Conservation (phyloP, 192 early-diverging fungal species). For the Ambispora gerdemannii region DNA sequence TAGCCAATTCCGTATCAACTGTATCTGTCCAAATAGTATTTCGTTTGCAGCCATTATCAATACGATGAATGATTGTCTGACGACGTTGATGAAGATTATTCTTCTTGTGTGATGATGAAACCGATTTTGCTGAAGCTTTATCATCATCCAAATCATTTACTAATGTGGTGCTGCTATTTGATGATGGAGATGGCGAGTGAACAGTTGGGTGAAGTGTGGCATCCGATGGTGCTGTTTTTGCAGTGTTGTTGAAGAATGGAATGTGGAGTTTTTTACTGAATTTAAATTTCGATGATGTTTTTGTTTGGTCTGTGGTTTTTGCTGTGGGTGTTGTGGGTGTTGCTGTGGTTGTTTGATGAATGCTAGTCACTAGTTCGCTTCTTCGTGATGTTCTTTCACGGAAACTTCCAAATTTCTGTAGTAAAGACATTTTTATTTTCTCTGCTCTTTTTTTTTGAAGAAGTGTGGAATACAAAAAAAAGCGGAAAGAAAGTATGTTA, state of each 20-base stretch:
- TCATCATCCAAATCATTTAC: background rate
- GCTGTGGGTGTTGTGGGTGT: background rate
- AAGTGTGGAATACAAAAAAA: no score
- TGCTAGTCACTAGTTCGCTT: no score
- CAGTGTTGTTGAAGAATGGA: conserved; percentile 19
- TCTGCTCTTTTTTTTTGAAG: no score
- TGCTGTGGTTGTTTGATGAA: background rate
- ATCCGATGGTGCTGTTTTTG: conserved; percentile 28
- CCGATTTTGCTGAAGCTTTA: background rate
- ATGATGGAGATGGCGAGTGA: background rate
- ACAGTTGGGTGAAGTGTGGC: background rate
- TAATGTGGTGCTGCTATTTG: background rate
- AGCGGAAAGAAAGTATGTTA: no score
- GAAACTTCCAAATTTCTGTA: no score
- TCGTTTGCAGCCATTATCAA: conserved; percentile 2
- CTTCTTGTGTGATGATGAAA: background rate
- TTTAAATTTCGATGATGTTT: conserved; percentile 7
- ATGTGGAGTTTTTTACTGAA: conserved; percentile 15
- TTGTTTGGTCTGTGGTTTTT: background rate
- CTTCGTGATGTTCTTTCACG: no score
- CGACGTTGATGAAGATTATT: background rate
- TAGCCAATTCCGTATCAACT: conserved; percentile 11
- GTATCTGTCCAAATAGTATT: conserved; percentile 32
- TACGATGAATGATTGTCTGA: conserved; percentile 15
- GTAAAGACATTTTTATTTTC: no score